These are phyloP conservation scores for Citrullus amarus DNA, from an alignment of 306 rosid species.

Conservation along the genomic window DNA sequence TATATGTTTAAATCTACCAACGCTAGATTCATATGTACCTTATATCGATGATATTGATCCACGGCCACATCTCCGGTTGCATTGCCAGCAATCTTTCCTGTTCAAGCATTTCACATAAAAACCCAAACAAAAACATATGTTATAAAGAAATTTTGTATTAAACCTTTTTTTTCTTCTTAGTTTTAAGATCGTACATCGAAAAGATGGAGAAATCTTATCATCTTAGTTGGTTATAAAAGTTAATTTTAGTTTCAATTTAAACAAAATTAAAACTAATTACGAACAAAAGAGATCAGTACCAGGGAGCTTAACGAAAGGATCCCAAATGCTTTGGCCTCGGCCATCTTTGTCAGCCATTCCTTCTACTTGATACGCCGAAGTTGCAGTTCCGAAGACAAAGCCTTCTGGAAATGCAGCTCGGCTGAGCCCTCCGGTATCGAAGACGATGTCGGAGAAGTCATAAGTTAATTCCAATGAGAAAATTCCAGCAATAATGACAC, in stretches of 20 bases:
- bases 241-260: too few relatives aligned
- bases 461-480: not conserved
- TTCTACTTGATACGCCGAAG: conserved; percentile 8
- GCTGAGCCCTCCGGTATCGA: not conserved
- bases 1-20: too few relatives aligned
- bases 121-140: too few relatives aligned
- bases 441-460: not conserved
- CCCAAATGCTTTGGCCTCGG: conserved; percentile 8
- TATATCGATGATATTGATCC: conserved; percentile 19
- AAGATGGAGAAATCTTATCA: too few relatives aligned
- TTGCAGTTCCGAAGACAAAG: not conserved
- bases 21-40: not conserved
- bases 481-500: too few relatives aligned
- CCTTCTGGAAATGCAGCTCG: not conserved
- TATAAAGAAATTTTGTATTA: too few relatives aligned
- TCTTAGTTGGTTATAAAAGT: too few relatives aligned
- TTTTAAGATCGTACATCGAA: too few relatives aligned
- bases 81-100: not conserved
- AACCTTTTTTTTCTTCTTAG: too few relatives aligned
- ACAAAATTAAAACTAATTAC: not conserved
- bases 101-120: not conserved
- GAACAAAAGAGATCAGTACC: not conserved
- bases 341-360: conserved; percentile 1
- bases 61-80: conserved; percentile 16
- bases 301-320: not conserved